Conservation (phyloP, 2,329 filamentous ascomycete species). For the Trichoderma sp. region DNA sequence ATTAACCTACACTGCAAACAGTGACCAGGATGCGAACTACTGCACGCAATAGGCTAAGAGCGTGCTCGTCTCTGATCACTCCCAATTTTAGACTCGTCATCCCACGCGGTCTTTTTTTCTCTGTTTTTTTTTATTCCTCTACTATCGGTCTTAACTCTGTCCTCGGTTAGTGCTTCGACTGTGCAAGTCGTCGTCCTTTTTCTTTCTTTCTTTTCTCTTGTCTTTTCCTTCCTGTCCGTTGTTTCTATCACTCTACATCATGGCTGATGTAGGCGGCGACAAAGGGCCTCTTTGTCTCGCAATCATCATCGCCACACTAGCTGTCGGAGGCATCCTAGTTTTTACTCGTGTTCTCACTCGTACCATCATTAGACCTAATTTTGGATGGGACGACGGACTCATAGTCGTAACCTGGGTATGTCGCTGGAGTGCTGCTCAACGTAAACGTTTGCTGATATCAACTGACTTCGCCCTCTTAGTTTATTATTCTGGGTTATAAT, state of each 20-base stretch:
- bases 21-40: background rate
- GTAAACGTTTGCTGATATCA: background rate
- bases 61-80: background rate
- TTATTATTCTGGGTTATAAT: background rate
- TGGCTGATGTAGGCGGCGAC: background rate
- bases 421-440: background rate
- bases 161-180: background rate
- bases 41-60: background rate
- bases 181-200: background rate
- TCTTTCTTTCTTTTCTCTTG: background rate
- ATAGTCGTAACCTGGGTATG: background rate
- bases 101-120: background rate
- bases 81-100: background rate
- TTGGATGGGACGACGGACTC: background rate
- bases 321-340: background rate
- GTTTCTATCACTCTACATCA: background rate
- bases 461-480: background rate
- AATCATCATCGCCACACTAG: background rate
- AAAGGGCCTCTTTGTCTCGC: background rate
- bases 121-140: background rate
- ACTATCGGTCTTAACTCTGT: background rate
- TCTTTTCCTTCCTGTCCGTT: background rate
- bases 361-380: background rate
- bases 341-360: background rate
- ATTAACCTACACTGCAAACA: background rate